Evolutionary conservation across 495 filamentous ascomycete genomes (phyloP), one percentile per base, ranked within the genome.

Genomic region (Penicillium cinerascens): DNA sequence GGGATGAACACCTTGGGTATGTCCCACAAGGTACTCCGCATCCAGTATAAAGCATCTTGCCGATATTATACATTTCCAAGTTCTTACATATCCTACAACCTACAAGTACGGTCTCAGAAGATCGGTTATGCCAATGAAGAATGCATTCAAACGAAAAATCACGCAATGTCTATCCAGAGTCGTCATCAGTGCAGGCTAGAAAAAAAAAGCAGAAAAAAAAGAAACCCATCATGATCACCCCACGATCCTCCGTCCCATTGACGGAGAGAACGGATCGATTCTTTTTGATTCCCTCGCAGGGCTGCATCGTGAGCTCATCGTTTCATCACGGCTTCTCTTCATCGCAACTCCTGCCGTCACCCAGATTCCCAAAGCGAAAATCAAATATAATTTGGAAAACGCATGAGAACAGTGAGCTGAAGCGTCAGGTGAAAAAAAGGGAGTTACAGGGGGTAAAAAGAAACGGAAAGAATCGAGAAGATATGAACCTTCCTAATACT

Each of bases 161-260:
- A 59, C 53, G 53, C 48, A 60, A 63, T 54, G 63, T 66, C 63
- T 66, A 66, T 66, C 56, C 54, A 53, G 54, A 49, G 53, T 63
- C 56, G 39, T 61, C 59, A 62, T 63, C 60, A 63, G 62, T 58
- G 62, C 59, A 59, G 49, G 63, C 59, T 58, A 56, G 51, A 44
- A 62, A 63, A 49, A 55, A 46, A 44, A 51, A 58, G 51, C 33
- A 52, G 25, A 49, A 27, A 18, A 39, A n/a, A 43, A 49, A 41
- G n/a, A 44, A 59, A 44, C 33, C 49, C 48, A 54, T 54, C 51
- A 49, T 49, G 57, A 46, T 54, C 54, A 56, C 46, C 43, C 27
- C 49, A 58, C 27, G 25, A 51, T 52, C 42, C 42, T 43, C 25
- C n/a, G 16, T 45, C n/a, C n/a, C 47, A 39, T n/a, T 53, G 48